Evolutionary conservation across 73 alveolate genomes (phyloP), one percentile per base, ranked within the genome.

Genomic region (Blepharisma japonicum): DNA sequence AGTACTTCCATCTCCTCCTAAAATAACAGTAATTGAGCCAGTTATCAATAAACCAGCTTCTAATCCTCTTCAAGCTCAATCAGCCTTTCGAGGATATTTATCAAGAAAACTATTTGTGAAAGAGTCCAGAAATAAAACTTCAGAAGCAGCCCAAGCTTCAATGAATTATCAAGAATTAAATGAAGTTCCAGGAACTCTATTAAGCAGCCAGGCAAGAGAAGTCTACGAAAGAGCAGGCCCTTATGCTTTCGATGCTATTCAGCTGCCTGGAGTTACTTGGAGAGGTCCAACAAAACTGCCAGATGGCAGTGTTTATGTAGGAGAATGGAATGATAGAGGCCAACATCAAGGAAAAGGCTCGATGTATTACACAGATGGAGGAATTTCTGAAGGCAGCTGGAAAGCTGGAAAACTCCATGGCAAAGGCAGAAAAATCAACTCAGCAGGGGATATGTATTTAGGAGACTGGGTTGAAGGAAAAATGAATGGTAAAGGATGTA

Each of bases 391-490:
- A 55, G 97, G 97, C 68, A 83, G 83, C 55, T 90, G 97, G 93
- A 71, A 78, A 50, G 72, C 77, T 48, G 81, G 89, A 68, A 87
- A 90, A 81, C 90, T 85, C 25, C 83, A 87, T 77, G 93, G 91
- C 50, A 87, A 68, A 56, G 97, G 97, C 21, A 87, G 89, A 77
- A 79, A 83, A 61, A 85, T 88, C 68, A 90, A 83, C 46, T 86
- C 91, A 7, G 88, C 80, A 55, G 97, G 97, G 6, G 95, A 88
- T 68, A 71, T 84, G 9, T 90, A 90, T 77, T 92, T 83, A 56
- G 97, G 97, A 6, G 91, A 87, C 18, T 90, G 92, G 92, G 80
- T 79, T 70, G 92, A 90, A 80, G 94, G 87, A 78, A 84, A 84
- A 81, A 89, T 86, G 38, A 82, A 90, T 42, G 97, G 97, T 6